Evolutionary conservation across 768 basidiomycete species (phyloP), one percentile per base, ranked within the genome.

Genomic region (Boletus edulis): DNA sequence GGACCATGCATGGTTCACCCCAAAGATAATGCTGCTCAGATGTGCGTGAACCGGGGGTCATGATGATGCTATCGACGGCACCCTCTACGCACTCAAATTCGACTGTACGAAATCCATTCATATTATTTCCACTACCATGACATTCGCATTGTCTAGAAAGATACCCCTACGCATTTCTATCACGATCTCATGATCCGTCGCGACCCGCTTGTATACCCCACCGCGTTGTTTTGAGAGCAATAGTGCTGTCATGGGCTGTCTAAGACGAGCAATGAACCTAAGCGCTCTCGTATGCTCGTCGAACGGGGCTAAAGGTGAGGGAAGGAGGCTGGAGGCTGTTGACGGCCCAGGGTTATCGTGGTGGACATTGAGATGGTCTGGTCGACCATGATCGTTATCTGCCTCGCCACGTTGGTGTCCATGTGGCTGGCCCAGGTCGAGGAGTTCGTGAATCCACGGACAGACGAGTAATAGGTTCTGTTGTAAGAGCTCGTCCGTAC

Each of bases 161-260:
- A 14, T 37, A 11, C 3, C 27, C 35, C n/a, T 24, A 17, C 27
- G 27, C 29, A 55, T 4, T 14, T 17, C 29, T 32, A 49, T 35
- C n/a, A 40, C 32, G 10, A 57, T 54, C 24, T 54, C 37, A 9
- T 54, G 51, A 24, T 57, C 46, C 35, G 56, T 49, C 12, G 57
- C 57, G 15, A 58, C 49, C 44, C 57, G 66, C 18, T 64, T 72
- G 72, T 60, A 38, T 5, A 27, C 24, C 5, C 34, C 49, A 34
- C 1, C 4, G 29, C 17, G 31, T 9, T 48, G 49, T 2, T 17
- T 15, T 3, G 32, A 42, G 32, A 60, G 52, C 13, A 58, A 45
- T 34, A 60, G 22, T 15, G 52, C 49, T 2, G 46, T 51, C 40
- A 51, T 54, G 1, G 45, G 49, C 6, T 54, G 49, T 18, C 46